Percentiles rank a stretch among this genome's conserved stretches.
Evolutionary conservation across 2,329 filamentous ascomycete genomes (phyloP).

Genomic region (Capronia coronata): DNA sequence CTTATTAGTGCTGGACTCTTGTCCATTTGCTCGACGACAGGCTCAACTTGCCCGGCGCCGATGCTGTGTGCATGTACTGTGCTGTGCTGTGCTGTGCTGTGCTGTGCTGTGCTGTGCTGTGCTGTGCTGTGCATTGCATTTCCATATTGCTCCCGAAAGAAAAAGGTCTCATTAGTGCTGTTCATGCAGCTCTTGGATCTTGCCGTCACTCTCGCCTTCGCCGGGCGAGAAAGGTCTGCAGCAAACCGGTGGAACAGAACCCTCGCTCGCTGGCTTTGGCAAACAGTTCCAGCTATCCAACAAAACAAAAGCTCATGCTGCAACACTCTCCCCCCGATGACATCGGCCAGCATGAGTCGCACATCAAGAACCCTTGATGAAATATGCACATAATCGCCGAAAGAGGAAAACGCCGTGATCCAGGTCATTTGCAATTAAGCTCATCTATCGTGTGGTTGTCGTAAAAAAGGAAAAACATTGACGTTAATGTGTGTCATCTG

Average conservation of each 20-base stretch:
- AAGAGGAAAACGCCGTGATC: background rate
- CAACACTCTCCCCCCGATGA: background rate
- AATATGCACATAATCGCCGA: background rate
- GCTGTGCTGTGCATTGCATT: background rate
- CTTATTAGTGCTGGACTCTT: no score
- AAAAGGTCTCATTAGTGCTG: background rate
- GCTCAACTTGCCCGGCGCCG: no score
- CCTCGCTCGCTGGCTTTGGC: background rate
- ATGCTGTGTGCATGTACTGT: no score
- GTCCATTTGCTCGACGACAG: no score
- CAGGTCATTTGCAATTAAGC: background rate
- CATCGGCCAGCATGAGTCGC: background rate
- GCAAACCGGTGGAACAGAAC: background rate
- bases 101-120: no score
- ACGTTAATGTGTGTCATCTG: background rate
- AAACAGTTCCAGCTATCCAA: background rate
- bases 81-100: no score
- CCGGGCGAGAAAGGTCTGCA: background rate
- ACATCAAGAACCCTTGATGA: background rate
- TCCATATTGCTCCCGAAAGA: background rate
- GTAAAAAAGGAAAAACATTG: background rate
- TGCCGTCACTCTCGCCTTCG: background rate
- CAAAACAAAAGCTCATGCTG: background rate
- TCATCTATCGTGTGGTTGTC: background rate
- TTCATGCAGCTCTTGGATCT: background rate